These are phyloP conservation scores for Fennellomyces sp. DNA, from an alignment of 371 early-diverging fungal species.

Conservation along the genomic window DNA sequence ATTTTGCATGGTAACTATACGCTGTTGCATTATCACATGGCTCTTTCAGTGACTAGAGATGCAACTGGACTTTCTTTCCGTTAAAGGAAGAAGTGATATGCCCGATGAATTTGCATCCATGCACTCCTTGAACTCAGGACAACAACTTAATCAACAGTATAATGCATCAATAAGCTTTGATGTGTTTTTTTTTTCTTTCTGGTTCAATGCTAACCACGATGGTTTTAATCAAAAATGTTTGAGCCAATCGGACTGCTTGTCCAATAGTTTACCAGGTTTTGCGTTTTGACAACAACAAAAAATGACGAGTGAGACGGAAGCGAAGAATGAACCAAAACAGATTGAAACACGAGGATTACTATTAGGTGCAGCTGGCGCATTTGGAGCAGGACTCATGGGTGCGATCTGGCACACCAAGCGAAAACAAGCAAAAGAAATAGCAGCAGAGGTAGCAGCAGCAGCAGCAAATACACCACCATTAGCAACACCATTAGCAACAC, in stretches of 20 bases:
- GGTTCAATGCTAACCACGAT: too few species aligned
- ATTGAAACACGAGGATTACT: conserved; percentile 19
- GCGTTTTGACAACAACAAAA: background rate
- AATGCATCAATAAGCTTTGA: too few species aligned
- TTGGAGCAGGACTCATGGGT: conserved; percentile 47
- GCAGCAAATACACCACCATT: background rate
- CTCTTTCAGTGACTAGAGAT: too few species aligned
- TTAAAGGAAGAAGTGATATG: too few species aligned
- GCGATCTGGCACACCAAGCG: conserved; percentile 52
- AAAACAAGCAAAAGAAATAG: conserved; percentile 36
- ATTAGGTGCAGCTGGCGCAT: conserved; percentile 39
- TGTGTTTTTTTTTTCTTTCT: too few species aligned
- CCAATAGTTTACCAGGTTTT: background rate
- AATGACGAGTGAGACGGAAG: conserved; percentile 25
- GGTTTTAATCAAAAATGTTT: background rate
- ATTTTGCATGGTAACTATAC: too few species aligned
- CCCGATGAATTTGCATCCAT: too few species aligned
- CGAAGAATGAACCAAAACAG: conserved; percentile 54
- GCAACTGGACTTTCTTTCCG: too few species aligned
- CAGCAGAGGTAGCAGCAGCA: conserved; percentile 14
- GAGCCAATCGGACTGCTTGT: background rate
- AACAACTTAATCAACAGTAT: too few species aligned
- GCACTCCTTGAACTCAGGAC: too few species aligned
- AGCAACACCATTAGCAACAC: background rate
- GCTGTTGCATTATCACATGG: too few species aligned